Conservation (phyloP, 352 stramenopile species). For the Pythium folliculosum region DNA sequence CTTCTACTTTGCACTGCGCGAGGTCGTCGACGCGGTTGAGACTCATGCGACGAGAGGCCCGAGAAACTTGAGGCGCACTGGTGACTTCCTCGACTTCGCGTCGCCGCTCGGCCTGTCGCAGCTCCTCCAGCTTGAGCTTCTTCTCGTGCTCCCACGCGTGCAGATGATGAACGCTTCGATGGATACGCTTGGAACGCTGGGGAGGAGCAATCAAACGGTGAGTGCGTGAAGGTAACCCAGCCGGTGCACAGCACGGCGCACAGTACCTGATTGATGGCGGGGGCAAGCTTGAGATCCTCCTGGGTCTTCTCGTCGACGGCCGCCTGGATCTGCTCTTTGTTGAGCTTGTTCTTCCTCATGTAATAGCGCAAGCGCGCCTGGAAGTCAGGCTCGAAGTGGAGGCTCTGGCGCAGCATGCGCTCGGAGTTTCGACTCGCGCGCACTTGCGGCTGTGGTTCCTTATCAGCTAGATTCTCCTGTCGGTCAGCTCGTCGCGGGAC, state of each 20-base stretch:
- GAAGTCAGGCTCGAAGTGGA: slow-evolving; percentile 62
- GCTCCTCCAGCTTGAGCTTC: slow-evolving; percentile 47
- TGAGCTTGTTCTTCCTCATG: slow-evolving; percentile 37
- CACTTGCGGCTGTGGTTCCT: neutral
- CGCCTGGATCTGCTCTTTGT: slow-evolving; percentile 50
- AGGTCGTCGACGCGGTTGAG: slow-evolving; percentile 47
- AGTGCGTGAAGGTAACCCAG: neutral
- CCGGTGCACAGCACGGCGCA: neutral
- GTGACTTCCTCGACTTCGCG: slow-evolving; percentile 36
- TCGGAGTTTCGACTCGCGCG: slow-evolving; percentile 35
- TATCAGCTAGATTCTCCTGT: neutral
- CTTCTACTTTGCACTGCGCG: slow-evolving; percentile 63
- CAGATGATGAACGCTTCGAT: slow-evolving; percentile 60
- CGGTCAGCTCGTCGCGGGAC: neutral
- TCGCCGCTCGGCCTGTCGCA: slow-evolving; percentile 40
- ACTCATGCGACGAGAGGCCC: slow-evolving; percentile 31
- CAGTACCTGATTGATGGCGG: slow-evolving; percentile 58
- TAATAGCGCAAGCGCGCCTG: slow-evolving; percentile 61
- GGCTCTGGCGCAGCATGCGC: slow-evolving; percentile 44
- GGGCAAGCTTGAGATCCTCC: slow-evolving; percentile 31
- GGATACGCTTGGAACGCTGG: slow-evolving; percentile 62
- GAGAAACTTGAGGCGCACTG: slow-evolving; percentile 38
- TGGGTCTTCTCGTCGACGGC: slow-evolving; percentile 37
- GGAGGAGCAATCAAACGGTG: neutral
- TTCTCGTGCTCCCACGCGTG: slow-evolving; percentile 66